Evolutionary conservation across 495 filamentous ascomycete species (phyloP).

Genomic region (Apiosordaria backusii): DNA sequence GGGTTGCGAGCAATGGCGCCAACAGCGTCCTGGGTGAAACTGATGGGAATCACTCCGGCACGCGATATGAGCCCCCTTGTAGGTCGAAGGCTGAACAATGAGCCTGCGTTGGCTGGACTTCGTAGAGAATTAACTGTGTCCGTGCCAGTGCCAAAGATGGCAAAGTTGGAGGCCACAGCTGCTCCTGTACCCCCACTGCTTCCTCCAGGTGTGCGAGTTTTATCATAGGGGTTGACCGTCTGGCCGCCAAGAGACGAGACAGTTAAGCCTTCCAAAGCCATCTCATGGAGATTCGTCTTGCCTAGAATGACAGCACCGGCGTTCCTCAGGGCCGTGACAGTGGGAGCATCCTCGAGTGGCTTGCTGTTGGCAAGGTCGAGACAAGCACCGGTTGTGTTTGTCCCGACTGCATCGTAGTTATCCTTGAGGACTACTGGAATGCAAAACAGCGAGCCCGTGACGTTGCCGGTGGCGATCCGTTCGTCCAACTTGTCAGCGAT

Average conservation of each 20-base stretch:
- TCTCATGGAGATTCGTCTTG: slow-evolving; percentile 62
- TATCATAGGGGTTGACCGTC: slow-evolving; percentile 61
- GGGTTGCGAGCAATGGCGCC: slow-evolving; percentile 57
- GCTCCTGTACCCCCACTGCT: slow-evolving; percentile 62
- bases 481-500: slow-evolving; percentile 48
- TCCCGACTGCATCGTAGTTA: slow-evolving; percentile 53
- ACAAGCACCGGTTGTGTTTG: slow-evolving; percentile 55
- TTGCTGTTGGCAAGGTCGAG: slow-evolving; percentile 43
- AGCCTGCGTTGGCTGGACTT: slow-evolving; percentile 60
- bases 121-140: slow-evolving; percentile 63
- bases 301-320: slow-evolving; percentile 64
- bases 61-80: slow-evolving; percentile 54
- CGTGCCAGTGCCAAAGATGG: slow-evolving; percentile 55
- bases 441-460: slow-evolving; percentile 48
- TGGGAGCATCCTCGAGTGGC: slow-evolving; percentile 46
- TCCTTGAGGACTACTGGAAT: slow-evolving; percentile 63
- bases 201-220: slow-evolving; percentile 58
- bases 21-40: slow-evolving; percentile 57
- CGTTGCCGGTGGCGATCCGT: slow-evolving; percentile 42
- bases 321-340: slow-evolving; percentile 47
- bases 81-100: slow-evolving; percentile 58
- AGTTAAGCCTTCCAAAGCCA: slow-evolving; percentile 59
- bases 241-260: slow-evolving; percentile 61
- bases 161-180: slow-evolving; percentile 56
- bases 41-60: slow-evolving; percentile 57